Percentiles rank a stretch among this genome's conserved stretches.
Conservation (phyloP, 2,329 filamentous ascomycete species). For the Colletotrichum sp. region DNA sequence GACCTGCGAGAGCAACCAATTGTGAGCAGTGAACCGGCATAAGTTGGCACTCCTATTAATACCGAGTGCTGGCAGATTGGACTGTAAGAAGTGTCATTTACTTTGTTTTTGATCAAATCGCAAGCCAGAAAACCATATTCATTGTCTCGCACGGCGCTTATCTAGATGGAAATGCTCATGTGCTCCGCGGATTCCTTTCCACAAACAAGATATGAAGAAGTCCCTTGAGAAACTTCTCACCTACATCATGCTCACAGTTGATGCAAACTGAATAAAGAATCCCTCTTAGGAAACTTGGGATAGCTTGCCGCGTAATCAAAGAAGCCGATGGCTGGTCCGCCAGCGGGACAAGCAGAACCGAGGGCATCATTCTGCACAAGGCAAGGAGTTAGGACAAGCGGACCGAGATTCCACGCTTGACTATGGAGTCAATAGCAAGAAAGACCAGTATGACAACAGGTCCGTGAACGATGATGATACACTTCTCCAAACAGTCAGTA, state of each 20-base stretch:
- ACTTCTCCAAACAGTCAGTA: not conserved
- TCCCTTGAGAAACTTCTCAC: not conserved
- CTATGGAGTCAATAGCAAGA: not conserved
- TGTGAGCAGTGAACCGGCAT: not conserved
- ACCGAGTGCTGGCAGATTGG: not conserved
- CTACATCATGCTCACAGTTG: not conserved
- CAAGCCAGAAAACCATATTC: not conserved
- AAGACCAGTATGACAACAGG: not conserved
- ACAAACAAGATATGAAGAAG: not conserved
- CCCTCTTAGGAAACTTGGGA: not conserved
- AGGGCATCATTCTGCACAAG: not conserved
- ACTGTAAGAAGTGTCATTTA: not conserved
- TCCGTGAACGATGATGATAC: not conserved
- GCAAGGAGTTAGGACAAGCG: not conserved
- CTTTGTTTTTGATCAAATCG: not conserved
- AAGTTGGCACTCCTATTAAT: not conserved
- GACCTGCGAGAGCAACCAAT: not conserved
- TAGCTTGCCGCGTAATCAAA: not conserved
- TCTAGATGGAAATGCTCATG: not conserved
- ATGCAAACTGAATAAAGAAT: not conserved
- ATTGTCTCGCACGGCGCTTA: not conserved
- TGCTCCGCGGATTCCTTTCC: not conserved
- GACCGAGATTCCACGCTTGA: not conserved
- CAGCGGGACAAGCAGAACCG: not conserved
- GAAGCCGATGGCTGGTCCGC: not conserved